phyloP scores from a whole-genome alignment of 2,329 filamentous ascomycete genomes.

The Neonectria punicea region DNA sequence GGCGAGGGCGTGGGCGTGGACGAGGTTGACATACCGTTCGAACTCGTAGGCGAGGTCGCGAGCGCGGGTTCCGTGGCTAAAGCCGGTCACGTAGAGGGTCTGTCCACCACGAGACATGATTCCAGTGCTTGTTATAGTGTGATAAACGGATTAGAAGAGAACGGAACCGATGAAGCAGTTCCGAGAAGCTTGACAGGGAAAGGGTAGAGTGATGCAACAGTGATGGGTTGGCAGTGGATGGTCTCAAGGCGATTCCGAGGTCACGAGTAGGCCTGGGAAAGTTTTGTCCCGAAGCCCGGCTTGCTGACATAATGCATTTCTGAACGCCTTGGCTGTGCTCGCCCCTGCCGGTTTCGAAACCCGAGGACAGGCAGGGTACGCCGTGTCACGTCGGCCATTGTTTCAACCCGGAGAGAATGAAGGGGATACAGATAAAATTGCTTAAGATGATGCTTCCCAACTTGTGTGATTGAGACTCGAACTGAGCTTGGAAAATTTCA shows the following conservation, averaged over 20 bases:
- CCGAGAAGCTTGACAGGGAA: slow-evolving; percentile 31
- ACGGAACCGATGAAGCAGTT: slow-evolving; percentile 41
- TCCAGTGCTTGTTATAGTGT: slow-evolving; percentile 27
- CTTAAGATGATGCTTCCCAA: background rate
- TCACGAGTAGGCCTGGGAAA: slow-evolving; percentile 40
- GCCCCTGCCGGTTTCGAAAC: background rate
- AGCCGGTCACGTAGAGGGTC: slow-evolving; percentile 98
- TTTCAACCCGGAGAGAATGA: background rate
- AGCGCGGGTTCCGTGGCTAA: slow-evolving; percentile 97
- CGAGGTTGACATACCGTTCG: slow-evolving; percentile 94
- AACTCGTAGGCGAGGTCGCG: slow-evolving; percentile 99
- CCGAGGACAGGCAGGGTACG: background rate
- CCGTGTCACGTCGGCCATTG: background rate
- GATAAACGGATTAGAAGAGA: slow-evolving; percentile 17
- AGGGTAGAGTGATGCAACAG: slow-evolving; percentile 34
- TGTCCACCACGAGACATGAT: slow-evolving; percentile 92
- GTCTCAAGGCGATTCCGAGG: slow-evolving; percentile 34
- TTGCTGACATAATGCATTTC: slow-evolving; percentile 40
- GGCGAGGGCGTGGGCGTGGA: slow-evolving; percentile 50
- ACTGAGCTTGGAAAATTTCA: background rate
- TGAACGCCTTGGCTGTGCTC: slow-evolving; percentile 16
- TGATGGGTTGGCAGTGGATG: slow-evolving; percentile 30
- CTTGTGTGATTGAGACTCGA: background rate
- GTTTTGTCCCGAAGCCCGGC: slow-evolving; percentile 35
- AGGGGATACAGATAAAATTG: background rate